These are phyloP conservation scores for Saccharomyces pastorianus DNA, from an alignment of 1,139 yeast genomes.

Conservation along the genomic window DNA sequence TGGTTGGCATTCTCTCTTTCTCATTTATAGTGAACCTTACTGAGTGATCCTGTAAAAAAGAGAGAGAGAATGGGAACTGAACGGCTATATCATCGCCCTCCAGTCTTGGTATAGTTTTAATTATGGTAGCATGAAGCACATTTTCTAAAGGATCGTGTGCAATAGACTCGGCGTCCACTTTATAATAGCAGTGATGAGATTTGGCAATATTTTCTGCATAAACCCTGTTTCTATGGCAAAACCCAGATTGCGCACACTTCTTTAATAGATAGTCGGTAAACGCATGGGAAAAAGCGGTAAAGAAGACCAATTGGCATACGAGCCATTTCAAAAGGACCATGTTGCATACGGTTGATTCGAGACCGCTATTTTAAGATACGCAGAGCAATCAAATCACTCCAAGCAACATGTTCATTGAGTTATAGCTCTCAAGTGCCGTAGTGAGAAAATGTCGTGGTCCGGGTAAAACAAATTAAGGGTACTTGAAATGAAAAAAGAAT, in stretches of 20 bases:
- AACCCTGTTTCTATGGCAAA: slow-evolving; percentile 73
- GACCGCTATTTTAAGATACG: neutral
- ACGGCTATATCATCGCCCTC: slow-evolving; percentile 13
- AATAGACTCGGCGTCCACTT: slow-evolving; percentile 41
- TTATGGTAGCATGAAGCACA: slow-evolving; percentile 18
- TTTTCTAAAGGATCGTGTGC: slow-evolving; percentile 22
- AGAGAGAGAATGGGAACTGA: slow-evolving; percentile 50
- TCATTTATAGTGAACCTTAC: slow-evolving; percentile 60
- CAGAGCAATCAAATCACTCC: neutral
- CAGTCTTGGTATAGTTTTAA: slow-evolving; percentile 17
- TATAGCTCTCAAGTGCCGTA: neutral
- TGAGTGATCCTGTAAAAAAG: slow-evolving; percentile 43
- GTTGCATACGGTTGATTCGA: neutral
- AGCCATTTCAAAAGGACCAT: neutral
- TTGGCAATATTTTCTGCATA: slow-evolving; percentile 47
- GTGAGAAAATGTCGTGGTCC: neutral
- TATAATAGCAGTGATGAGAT: slow-evolving; percentile 42
- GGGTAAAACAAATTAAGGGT: neutral
- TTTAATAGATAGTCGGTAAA: slow-evolving; percentile 48
- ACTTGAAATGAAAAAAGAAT: neutral
- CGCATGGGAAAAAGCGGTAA: slow-evolving; percentile 9
- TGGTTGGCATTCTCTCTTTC: slow-evolving; percentile 29
- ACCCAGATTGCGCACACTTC: slow-evolving; percentile 74
- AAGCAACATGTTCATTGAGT: neutral
- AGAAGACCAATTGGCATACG: slow-evolving; percentile 2